Percentiles rank a stretch among this genome's conserved stretches.
phyloP scores from a whole-genome alignment of 2,329 filamentous ascomycete species.

The Alternaria atra region DNA sequence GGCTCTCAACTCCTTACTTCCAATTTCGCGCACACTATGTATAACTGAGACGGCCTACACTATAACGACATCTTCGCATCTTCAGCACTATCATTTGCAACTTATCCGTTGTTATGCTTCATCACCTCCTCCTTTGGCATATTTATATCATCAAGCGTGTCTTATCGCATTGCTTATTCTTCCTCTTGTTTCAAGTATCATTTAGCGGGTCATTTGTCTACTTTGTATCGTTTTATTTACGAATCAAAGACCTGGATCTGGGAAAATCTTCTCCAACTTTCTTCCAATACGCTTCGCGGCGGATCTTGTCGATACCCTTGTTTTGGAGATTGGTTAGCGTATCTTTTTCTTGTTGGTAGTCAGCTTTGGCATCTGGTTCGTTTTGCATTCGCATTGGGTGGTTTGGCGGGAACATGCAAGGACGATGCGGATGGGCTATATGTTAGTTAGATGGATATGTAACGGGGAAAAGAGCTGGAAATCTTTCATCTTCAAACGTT shows the following conservation, averaged over 20 bases:
- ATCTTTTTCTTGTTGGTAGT: slow-evolving; percentile 1
- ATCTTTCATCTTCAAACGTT: slow-evolving; percentile 7
- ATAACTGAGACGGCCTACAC: slow-evolving; percentile 37
- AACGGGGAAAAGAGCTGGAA: slow-evolving; percentile 3
- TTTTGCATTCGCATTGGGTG: neutral
- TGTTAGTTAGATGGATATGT: neutral
- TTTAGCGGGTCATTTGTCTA: slow-evolving; percentile 28
- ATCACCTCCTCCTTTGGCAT: slow-evolving; percentile 19
- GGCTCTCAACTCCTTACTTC: neutral
- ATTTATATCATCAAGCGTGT: slow-evolving; percentile 31
- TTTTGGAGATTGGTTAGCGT: neutral
- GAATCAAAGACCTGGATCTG: slow-evolving; percentile 6
- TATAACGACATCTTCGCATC: slow-evolving; percentile 37
- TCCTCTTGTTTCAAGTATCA: slow-evolving; percentile 21
- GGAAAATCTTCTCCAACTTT: neutral
- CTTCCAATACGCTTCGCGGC: slow-evolving; percentile 11
- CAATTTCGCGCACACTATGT: slow-evolving; percentile 4
- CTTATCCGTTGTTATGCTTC: slow-evolving; percentile 3
- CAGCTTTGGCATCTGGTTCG: neutral
- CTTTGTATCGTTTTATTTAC: neutral
- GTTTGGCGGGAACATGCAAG: neutral
- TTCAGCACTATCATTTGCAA: slow-evolving; percentile 34
- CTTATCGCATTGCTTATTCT: slow-evolving; percentile 30
- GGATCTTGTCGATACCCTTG: slow-evolving; percentile 9
- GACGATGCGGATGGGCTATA: too few species aligned